These are phyloP conservation scores for Globisporangium mamillatum DNA, from an alignment of 352 stramenopile genomes.

Conservation along the genomic window DNA sequence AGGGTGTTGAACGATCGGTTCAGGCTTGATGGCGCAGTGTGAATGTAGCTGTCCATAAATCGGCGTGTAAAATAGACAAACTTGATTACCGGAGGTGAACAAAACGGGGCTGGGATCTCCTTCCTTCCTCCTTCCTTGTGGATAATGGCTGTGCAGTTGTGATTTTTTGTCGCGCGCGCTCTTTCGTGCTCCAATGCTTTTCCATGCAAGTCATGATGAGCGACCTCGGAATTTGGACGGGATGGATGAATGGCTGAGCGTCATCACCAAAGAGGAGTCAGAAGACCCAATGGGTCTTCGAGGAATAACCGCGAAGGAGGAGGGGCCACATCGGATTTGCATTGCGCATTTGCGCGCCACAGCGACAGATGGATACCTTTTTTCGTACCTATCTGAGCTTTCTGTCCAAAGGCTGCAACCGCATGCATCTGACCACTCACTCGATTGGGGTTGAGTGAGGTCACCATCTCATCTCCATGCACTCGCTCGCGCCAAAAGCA, in stretches of 20 bases:
- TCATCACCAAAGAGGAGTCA: not conserved
- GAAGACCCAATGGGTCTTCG: not conserved
- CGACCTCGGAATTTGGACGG: not conserved
- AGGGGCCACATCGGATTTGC: slow-evolving; percentile 4
- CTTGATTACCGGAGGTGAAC: not conserved
- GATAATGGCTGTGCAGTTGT: not conserved
- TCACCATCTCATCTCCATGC: not conserved
- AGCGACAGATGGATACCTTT: slow-evolving; percentile 2
- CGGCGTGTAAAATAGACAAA: not conserved
- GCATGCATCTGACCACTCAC: not conserved
- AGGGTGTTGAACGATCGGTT: not conserved
- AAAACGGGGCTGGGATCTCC: not conserved
- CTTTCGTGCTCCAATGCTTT: not conserved
- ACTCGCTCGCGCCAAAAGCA: not conserved
- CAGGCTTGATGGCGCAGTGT: not conserved
- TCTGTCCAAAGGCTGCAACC: not conserved
- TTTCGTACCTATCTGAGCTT: slow-evolving; percentile 12
- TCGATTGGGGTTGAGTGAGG: not conserved
- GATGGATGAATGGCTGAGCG: not conserved
- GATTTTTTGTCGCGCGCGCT: slow-evolving; percentile 1
- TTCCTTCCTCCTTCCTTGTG: not conserved
- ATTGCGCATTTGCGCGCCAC: not conserved
- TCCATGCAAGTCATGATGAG: not conserved
- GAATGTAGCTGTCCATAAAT: not conserved
- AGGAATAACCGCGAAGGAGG: not conserved